These are phyloP conservation scores for Phytophthora quininea DNA, from an alignment of 352 stramenopile species.

Conservation along the genomic window DNA sequence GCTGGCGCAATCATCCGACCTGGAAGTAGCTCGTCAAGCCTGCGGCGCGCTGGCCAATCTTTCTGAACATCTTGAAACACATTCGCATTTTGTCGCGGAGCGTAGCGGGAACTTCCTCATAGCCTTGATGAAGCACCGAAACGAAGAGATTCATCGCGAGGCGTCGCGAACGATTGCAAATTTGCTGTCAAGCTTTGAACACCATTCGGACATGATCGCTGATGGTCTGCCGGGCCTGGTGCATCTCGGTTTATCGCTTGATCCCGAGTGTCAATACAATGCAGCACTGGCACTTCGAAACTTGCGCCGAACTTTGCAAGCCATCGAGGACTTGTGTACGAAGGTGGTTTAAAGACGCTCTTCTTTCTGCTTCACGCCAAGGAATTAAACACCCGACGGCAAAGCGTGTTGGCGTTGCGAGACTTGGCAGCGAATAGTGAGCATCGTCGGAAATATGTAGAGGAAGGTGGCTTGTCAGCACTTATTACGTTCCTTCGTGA, in stretches of 20 bases:
- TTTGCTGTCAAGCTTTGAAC: constrained; percentile 92
- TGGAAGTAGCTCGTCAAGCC: constrained; percentile 92
- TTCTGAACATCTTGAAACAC: constrained; percentile 93
- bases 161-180: constrained; percentile 93
- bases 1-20: constrained; percentile 89
- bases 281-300: constrained; percentile 95
- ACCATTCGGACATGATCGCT: constrained; percentile 92
- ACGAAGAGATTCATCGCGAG: constrained; percentile 94
- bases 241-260: constrained; percentile 87
- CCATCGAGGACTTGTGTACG: constrained; percentile 86
- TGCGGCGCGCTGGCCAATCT: constrained; percentile 95
- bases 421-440: constrained; percentile 91
- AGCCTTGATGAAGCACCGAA: constrained; percentile 82
- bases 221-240: constrained; percentile 92
- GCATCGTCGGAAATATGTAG: constrained; percentile 86
- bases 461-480: constrained; percentile 86
- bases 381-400: constrained; percentile 92
- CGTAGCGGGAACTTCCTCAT: constrained; percentile 79
- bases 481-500: constrained; percentile 91
- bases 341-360: constrained; percentile 91
- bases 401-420: constrained; percentile 89
- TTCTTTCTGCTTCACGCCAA: constrained; percentile 91
- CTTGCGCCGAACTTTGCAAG: constrained; percentile 92
- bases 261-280: constrained; percentile 96
- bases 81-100: constrained; percentile 85